phyloP scores from a whole-genome alignment of 805 yeast species.

The Metschnikowia gruessii region DNA sequence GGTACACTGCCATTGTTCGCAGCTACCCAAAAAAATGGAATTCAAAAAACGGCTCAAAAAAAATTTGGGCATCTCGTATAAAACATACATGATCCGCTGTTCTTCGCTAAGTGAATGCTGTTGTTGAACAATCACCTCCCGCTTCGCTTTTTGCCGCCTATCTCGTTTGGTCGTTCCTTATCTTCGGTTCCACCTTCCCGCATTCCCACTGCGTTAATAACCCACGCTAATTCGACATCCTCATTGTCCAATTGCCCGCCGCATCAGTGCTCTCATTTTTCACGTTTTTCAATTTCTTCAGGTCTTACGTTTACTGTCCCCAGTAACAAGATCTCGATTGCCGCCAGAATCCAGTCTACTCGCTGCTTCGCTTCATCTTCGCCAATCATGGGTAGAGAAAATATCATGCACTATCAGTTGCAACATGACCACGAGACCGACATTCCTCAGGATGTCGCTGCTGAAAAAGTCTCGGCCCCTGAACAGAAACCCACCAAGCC shows the following conservation, averaged over 20 bases:
- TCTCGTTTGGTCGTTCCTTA: not conserved
- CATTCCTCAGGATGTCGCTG: slow-evolving; percentile 16
- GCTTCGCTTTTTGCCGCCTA: slow-evolving; percentile 1
- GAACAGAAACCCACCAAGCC: slow-evolving; percentile 15
- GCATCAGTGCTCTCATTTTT: too few relatives aligned
- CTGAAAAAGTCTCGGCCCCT: slow-evolving; percentile 1
- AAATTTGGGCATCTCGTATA: not conserved
- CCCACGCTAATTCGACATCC: not conserved
- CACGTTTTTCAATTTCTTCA: too few relatives aligned
- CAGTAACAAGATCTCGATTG: not conserved
- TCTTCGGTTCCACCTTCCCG: not conserved
- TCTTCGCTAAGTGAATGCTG: slow-evolving; percentile 3
- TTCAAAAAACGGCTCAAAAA: slow-evolving; percentile 1
- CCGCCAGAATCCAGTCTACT: not conserved
- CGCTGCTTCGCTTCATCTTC: slow-evolving; percentile 6
- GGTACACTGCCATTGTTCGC: slow-evolving; percentile 14
- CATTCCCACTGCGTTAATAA: not conserved
- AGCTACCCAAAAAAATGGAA: slow-evolving; percentile 10
- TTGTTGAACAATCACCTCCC: not conserved
- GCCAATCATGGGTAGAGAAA: slow-evolving; percentile 40
- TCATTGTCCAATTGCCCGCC: not conserved
- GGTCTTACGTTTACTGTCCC: too few relatives aligned
- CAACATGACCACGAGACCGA: slow-evolving; percentile 41
- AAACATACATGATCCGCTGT: slow-evolving; percentile 9
- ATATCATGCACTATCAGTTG: slow-evolving; percentile 38